A percentile compares a stretch with the other conserved stretches of the same genome.
Evolutionary conservation across 768 basidiomycete species (phyloP).

Genomic region (Mycena filopes): DNA sequence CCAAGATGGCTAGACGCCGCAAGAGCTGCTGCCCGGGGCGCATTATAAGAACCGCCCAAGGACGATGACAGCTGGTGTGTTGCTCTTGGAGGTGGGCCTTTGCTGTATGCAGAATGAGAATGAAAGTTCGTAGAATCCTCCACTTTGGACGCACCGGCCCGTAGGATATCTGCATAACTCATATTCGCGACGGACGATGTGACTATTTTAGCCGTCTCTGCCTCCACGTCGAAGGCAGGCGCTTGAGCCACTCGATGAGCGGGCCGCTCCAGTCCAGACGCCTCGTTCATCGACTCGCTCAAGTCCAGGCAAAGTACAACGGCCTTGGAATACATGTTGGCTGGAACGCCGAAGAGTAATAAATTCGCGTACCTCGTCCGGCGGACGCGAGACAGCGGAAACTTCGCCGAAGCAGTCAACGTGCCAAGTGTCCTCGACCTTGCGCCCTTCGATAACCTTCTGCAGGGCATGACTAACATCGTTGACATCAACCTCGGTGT

Average conservation of each 20-base stretch:
- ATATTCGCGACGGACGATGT: conserved; percentile 5
- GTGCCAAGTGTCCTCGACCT: conserved; percentile 42
- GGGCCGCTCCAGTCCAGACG: conserved; percentile 32
- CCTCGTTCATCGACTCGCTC: conserved; percentile 39
- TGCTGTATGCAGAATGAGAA: conserved; percentile 10
- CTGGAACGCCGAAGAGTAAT: not conserved
- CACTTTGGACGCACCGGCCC: conserved; percentile 23
- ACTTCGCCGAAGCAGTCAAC: conserved; percentile 40
- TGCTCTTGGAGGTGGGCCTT: conserved; percentile 19
- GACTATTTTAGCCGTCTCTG: conserved; percentile 2
- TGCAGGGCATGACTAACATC: conserved; percentile 39
- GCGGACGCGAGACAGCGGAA: conserved; percentile 34
- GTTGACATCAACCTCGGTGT: conserved; percentile 44
- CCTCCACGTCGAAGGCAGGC: conserved; percentile 19
- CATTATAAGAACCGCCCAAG: conserved; percentile 24
- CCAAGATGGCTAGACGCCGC: not conserved
- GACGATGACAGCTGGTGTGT: conserved; percentile 20
- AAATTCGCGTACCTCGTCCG: conserved; percentile 37
- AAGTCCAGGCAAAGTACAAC: conserved; percentile 43
- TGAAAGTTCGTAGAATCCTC: not conserved
- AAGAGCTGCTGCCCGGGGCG: not conserved
- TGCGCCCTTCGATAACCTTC: conserved; percentile 33
- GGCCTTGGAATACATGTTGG: conserved; percentile 31
- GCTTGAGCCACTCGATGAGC: not conserved
- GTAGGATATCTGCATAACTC: conserved; percentile 11